Base-by-base conservation (phyloP, 805 yeast genomes). In the Saccharomycopsis olivae region DNA sequence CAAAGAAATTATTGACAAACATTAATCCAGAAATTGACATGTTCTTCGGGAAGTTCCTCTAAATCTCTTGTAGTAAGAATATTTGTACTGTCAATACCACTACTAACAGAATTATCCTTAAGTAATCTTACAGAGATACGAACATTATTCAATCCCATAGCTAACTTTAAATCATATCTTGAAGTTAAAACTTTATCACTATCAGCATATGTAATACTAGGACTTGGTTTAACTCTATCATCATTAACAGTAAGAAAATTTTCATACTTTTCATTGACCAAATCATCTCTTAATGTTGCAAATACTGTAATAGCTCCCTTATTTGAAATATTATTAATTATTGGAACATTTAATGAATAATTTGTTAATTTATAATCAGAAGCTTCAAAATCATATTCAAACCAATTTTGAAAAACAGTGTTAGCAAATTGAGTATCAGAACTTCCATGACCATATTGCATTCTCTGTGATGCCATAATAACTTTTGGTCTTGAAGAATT, bases 301-400 rank as follows among this genome's bases (percentile, higher is more conserved):
- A 62, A 51, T 3, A 74, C 53, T 3, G 68, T 59, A 34, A 74
- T 53, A 1, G 75, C 65, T 25, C 67, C 65, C 29, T 71, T 68
- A 33, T 60, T 58, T 4, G 38, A 16, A n/a, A 33, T 20, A 34
- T 36, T 45, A 19, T 40, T 41, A 33, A 36, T 33, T 10, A 64
- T 55, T 10, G 79, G 76, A 38, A 77, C 54, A 13, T 63, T 61
- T 18, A 73, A 46, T 4, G 75, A 49, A 49, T 61, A 69, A 9
- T 66, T 60, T 14, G 60, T 52, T 1, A 62, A 55, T 16, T 58
- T 59, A 39, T 49, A 54, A 33, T 54, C 58, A 23, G 58, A 48
- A 13, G 74, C 65, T 16, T 58, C 58, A 30, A 65, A 49, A 19
- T 47, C 49, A 34, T 58, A 53, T 49, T 64, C 66, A 46, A 64